These are phyloP conservation scores for Amoeboaphelidium occidentale DNA, from an alignment of 371 early-diverging fungal genomes.

Conservation along the genomic window DNA sequence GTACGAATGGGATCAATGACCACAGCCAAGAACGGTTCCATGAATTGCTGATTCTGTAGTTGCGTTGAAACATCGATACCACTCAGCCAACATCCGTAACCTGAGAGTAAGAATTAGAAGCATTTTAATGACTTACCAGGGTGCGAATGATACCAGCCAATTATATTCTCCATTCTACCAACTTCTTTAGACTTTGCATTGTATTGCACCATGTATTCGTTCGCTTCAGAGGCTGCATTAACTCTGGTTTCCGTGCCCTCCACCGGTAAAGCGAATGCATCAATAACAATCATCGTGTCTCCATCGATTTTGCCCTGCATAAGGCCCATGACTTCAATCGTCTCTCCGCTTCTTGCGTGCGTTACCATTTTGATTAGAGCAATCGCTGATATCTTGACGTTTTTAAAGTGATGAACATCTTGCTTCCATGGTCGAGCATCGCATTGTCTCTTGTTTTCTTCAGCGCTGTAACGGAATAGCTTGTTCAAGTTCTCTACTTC, in stretches of 20 bases:
- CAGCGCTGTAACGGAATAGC: background rate
- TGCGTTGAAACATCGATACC: slow-evolving; percentile 94
- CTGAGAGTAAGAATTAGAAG: no score
- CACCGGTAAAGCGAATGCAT: slow-evolving; percentile 88
- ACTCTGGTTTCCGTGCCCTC: slow-evolving; percentile 97
- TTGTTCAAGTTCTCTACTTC: no score
- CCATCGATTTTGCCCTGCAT: slow-evolving; percentile 84
- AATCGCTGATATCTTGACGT: slow-evolving; percentile 73
- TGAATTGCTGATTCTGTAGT: slow-evolving; percentile 74
- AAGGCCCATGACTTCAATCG: slow-evolving; percentile 90
- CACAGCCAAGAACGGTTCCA: slow-evolving; percentile 86
- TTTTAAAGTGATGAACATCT: slow-evolving; percentile 41
- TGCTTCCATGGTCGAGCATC: background rate
- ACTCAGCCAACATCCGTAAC: slow-evolving; percentile 94
- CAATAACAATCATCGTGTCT: slow-evolving; percentile 68
- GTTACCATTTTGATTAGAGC: slow-evolving; percentile 92
- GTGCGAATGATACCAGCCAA: slow-evolving; percentile 97
- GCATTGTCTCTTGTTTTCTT: background rate
- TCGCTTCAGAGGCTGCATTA: slow-evolving; percentile 75
- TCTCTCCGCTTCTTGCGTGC: slow-evolving; percentile 87
- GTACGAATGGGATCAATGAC: slow-evolving; percentile 96
- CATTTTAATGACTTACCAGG: no score
- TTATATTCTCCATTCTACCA: slow-evolving; percentile 72
- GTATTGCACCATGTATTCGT: slow-evolving; percentile 92
- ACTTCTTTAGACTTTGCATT: slow-evolving; percentile 58